A percentile compares a stretch with the other conserved stretches of the same genome.
These are phyloP conservation scores for Hypoxylon perforatum DNA, from an alignment of 495 filamentous ascomycete species.

Conservation along the genomic window DNA sequence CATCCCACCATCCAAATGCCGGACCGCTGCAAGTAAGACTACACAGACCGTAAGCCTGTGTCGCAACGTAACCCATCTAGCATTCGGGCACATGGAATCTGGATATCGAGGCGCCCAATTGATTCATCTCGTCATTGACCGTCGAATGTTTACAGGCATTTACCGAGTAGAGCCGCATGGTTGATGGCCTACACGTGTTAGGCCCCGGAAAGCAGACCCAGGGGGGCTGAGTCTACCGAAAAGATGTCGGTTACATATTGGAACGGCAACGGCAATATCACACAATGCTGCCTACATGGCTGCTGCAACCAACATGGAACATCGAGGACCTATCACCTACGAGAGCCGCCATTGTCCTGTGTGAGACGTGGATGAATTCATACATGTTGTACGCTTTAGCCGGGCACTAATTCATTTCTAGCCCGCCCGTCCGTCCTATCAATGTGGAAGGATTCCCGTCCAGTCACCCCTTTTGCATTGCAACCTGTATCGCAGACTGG, in stretches of 20 bases:
- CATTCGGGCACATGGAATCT: conserved; percentile 25
- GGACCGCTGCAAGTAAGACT: conserved; percentile 31
- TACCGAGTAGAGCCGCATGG: conserved; percentile 38
- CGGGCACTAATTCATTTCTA: conserved; percentile 7
- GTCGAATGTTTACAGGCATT: conserved; percentile 6
- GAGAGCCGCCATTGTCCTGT: conserved; percentile 17
- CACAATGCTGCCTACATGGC: neutral
- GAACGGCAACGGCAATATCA: neutral
- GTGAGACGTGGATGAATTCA: conserved; percentile 14
- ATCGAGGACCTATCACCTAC: conserved; percentile 1
- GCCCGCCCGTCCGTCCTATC: conserved; percentile 10
- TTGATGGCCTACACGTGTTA: conserved; percentile 36
- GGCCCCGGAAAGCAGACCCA: conserved; percentile 19
- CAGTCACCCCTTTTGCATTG: conserved; percentile 22
- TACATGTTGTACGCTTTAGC: conserved; percentile 4
- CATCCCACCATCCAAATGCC: conserved; percentile 25
- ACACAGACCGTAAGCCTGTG: no score
- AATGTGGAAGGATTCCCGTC: neutral
- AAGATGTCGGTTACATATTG: neutral
- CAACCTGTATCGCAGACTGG: conserved; percentile 6
- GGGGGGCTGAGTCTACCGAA: conserved; percentile 13
- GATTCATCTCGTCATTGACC: conserved; percentile 8
- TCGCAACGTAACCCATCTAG: conserved; percentile 21
- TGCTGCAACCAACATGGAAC: neutral
- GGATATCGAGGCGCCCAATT: conserved; percentile 32